Base-by-base conservation (phyloP, 2,329 filamentous ascomycete species). In the Lizonia empirigonia region DNA sequence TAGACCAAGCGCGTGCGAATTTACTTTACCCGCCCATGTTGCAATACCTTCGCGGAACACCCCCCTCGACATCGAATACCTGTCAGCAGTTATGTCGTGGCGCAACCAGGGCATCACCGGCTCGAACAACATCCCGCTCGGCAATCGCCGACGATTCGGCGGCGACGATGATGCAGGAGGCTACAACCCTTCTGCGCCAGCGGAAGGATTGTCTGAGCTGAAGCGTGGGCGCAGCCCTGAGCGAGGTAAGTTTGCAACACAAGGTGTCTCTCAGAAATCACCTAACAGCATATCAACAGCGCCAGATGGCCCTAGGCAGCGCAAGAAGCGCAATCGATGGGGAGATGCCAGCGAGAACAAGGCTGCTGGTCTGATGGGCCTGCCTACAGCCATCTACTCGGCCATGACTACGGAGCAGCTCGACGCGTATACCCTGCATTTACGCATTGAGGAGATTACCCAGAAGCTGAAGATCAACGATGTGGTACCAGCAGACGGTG, bases 391-490 rank as follows among this genome's bases (percentile, higher is more conserved):
- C 69, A 97, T 99, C 74, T 87, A 93, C 76, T 91, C 92, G 58
- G 92, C 93, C 77, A 99, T 99, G 91, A 99, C 94, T 48, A 93
- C 88, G 71, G 94, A 99, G 77, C 94, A 99, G 81, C 85, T 97
- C 47, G 94, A 99, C 74, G 94, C 94, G 16, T 99, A 99, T 74
- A 94, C 92, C 18, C 81, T 97, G 63, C 93, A 99, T 77, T 80
- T 99, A 69, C 91, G 94, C 70, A 97, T 99, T 70, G 93, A 99
- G 76, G 94, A 99, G 77, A 99, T 99, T 70, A 97, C 91, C 73
- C 93, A 99, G 79, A 99, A 99, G 83, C 85, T 99, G 64, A 89
- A 93, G 70, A 99, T 99, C 76, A 95, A 97, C 78, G 94, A 99
- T 81, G 94, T 99, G 46, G 94, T 99, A 56, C 94, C 94, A 52